Evolutionary conservation across 371 early-diverging fungal species (phyloP).

Genomic region (Entomophthora muscae): DNA sequence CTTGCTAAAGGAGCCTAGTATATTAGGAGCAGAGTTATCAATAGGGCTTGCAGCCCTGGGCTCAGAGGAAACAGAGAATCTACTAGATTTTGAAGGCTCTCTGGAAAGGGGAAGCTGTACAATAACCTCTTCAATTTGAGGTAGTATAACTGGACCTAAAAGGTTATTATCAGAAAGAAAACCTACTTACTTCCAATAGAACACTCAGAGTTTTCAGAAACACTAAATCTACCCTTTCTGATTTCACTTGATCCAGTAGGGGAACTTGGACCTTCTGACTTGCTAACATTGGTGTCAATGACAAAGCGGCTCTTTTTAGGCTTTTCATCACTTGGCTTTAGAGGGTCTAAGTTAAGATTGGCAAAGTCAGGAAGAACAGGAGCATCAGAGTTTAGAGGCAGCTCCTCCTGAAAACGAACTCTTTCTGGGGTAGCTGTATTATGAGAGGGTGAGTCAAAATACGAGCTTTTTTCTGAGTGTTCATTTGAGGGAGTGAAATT

Average conservation of each 20-base stretch:
- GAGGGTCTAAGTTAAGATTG: not conserved
- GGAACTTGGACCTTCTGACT: not conserved
- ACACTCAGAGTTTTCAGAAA: not conserved
- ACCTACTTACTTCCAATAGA: not conserved
- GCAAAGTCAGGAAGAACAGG: not conserved
- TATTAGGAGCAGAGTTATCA: not conserved
- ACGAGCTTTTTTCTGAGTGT: not conserved
- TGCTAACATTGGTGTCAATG: not conserved
- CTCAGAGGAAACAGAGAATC: constrained; percentile 4
- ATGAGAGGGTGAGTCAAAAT: not conserved
- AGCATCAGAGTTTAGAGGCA: not conserved
- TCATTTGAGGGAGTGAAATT: not conserved
- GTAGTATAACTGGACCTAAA: not conserved
- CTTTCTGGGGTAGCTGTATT: not conserved
- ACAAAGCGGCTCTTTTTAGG: constrained; percentile 4
- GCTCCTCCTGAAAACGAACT: not conserved
- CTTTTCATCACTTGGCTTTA: not conserved
- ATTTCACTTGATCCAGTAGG: not conserved
- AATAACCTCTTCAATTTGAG: not conserved
- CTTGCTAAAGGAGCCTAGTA: not conserved
- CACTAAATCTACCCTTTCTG: constrained; percentile 3
- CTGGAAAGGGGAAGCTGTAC: not conserved
- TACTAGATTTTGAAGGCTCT: constrained; percentile 1
- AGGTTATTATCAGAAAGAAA: not conserved
- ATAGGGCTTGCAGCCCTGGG: not conserved